phyloP scores from a whole-genome alignment of 1,284 basidiomycete genomes.

The Puccinia brachypodii region DNA sequence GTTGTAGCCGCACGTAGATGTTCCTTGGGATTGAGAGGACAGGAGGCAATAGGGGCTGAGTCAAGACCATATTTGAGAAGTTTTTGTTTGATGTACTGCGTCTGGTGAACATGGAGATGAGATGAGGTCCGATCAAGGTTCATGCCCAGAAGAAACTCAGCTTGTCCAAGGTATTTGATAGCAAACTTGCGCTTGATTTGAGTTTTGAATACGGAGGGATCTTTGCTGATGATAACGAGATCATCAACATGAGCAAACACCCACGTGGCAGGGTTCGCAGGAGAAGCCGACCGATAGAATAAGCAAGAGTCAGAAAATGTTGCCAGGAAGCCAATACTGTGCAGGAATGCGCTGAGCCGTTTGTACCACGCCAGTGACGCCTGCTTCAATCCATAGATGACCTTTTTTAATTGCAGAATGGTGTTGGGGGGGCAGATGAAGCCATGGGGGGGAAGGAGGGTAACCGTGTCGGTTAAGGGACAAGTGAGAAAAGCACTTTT shows the following conservation, averaged over 20 bases:
- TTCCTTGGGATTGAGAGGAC: slow-evolving; percentile 63
- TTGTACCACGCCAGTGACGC: not conserved
- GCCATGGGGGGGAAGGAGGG: not conserved
- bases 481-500: slow-evolving; percentile 11
- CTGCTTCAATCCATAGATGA: not conserved
- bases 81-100: not conserved
- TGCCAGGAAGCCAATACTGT: not conserved
- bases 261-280: not conserved
- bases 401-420: not conserved
- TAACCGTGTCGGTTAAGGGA: not conserved
- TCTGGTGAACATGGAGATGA: not conserved
- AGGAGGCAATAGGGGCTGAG: not conserved
- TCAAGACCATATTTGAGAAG: not conserved
- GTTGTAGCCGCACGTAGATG: slow-evolving; percentile 59
- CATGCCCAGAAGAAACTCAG: not conserved
- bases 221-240: too few species aligned
- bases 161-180: not conserved
- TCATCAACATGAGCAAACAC: not conserved
- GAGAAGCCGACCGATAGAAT: not conserved
- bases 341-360: not conserved
- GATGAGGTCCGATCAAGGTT: not conserved
- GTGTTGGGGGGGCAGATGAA: not conserved
- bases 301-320: not conserved
- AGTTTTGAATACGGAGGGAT: not conserved
- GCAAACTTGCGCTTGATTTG: not conserved